phyloP scores from a whole-genome alignment of 2,329 filamentous ascomycete genomes.

The Calonectria leucothoes region DNA sequence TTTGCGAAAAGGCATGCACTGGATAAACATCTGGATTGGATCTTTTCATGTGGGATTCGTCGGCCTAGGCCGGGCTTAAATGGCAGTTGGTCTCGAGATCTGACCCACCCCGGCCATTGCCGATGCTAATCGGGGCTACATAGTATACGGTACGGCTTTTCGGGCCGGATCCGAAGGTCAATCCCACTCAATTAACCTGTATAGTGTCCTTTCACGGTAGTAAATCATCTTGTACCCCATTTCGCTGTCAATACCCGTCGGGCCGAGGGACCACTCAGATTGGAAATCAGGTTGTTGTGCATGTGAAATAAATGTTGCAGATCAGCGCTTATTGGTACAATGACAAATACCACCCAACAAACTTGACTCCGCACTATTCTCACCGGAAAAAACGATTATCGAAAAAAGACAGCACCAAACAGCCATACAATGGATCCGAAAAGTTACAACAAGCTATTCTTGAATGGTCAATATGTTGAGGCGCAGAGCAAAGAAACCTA shows the following conservation, averaged over 20 bases:
- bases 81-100: background rate
- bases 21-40: background rate
- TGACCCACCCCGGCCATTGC: background rate
- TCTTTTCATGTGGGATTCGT: background rate
- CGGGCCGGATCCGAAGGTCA: background rate
- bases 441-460: constrained; percentile 6
- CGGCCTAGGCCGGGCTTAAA: background rate
- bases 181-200: background rate
- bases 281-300: background rate
- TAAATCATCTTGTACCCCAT: background rate
- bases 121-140: background rate
- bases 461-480: constrained; percentile 21
- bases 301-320: background rate
- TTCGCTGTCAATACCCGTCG: background rate
- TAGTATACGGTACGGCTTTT: background rate
- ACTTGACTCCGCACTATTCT: background rate
- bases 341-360: background rate
- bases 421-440: background rate
- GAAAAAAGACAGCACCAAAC: background rate
- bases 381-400: background rate
- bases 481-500: constrained; percentile 15
- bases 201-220: background rate
- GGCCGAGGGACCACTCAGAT: background rate
- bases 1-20: background rate
- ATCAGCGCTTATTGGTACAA: background rate